These are phyloP conservation scores for Fusarium robinianum DNA, from an alignment of 2,329 filamentous ascomycete genomes.

Conservation along the genomic window DNA sequence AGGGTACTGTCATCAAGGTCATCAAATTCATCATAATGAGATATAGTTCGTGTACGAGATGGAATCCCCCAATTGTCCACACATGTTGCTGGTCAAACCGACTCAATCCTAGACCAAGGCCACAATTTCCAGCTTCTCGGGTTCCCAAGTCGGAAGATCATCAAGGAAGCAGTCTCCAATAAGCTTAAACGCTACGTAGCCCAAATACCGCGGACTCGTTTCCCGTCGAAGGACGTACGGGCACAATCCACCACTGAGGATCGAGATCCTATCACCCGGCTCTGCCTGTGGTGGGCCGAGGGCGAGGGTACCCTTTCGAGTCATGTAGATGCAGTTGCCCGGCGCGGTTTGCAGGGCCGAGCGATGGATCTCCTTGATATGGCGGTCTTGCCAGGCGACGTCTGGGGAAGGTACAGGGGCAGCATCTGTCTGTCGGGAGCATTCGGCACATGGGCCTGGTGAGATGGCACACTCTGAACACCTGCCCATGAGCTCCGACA, in stretches of 20 bases:
- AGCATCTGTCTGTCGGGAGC: neutral
- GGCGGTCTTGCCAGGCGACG: slow-evolving; percentile 4
- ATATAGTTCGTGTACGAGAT: slow-evolving; percentile 11
- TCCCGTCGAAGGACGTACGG: slow-evolving; percentile 22
- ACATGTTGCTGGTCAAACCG: neutral
- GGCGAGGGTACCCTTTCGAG: slow-evolving; percentile 8
- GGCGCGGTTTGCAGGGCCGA: slow-evolving; percentile 16
- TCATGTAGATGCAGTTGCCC: slow-evolving; percentile 21
- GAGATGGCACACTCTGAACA: slow-evolving; percentile 7
- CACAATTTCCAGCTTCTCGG: slow-evolving; percentile 6
- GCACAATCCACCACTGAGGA: slow-evolving; percentile 26
- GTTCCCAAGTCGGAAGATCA: slow-evolving; percentile 7
- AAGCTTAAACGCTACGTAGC: slow-evolving; percentile 7
- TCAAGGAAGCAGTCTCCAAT: slow-evolving; percentile 25
- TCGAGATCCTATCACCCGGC: slow-evolving; percentile 15
- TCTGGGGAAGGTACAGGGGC: slow-evolving; percentile 2
- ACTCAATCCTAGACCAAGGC: slow-evolving; percentile 11
- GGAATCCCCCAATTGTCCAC: slow-evolving; percentile 1
- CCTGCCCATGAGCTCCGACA: slow-evolving; percentile 1
- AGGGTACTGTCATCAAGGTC: neutral
- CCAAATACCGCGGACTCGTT: neutral
- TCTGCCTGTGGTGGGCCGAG: slow-evolving; percentile 17
- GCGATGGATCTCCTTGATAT: neutral
- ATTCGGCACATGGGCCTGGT: slow-evolving; percentile 7
- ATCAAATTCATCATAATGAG: too few relatives aligned